These are phyloP conservation scores for Phytophthora fragariaefolia DNA, from an alignment of 352 stramenopile genomes.

Conservation along the genomic window DNA sequence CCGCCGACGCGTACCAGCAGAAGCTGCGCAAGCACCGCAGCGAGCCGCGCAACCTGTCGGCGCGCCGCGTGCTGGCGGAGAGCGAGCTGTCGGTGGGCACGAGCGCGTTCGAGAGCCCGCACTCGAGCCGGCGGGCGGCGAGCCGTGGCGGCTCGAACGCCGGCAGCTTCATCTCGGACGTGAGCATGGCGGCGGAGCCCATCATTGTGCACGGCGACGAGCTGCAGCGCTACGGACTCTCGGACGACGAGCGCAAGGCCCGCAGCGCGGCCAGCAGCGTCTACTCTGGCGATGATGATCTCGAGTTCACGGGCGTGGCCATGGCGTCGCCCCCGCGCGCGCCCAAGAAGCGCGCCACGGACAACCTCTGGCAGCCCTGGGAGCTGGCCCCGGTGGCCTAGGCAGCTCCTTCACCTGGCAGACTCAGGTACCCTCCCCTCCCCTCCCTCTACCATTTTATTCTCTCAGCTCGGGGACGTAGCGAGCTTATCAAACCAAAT, in stretches of 20 bases:
- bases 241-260: slow-evolving; percentile 53
- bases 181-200: slow-evolving; percentile 42
- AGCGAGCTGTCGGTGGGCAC: slow-evolving; percentile 34
- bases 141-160: slow-evolving; percentile 27
- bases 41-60: slow-evolving; percentile 37
- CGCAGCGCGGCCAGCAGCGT: slow-evolving; percentile 39
- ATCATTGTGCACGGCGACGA: slow-evolving; percentile 45
- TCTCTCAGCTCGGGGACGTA: no score
- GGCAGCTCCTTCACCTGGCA: slow-evolving; percentile 9
- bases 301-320: slow-evolving; percentile 71
- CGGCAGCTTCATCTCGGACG: slow-evolving; percentile 57
- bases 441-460: slow-evolving; percentile 19
- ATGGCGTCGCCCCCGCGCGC: slow-evolving; percentile 41
- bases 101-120: slow-evolving; percentile 32
- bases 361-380: slow-evolving; percentile 81
- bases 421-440: slow-evolving; percentile 16
- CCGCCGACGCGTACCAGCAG: slow-evolving; percentile 25
- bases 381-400: slow-evolving; percentile 65
- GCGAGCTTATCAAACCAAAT: no score
- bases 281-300: slow-evolving; percentile 63
- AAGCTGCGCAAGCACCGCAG: slow-evolving; percentile 40
- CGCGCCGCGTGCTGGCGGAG: slow-evolving; percentile 25
- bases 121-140: slow-evolving; percentile 21
- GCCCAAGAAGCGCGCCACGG: slow-evolving; percentile 46
- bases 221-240: slow-evolving; percentile 35